These are phyloP conservation scores for Luffa acutangula DNA, from an alignment of 306 rosid species.

Conservation along the genomic window DNA sequence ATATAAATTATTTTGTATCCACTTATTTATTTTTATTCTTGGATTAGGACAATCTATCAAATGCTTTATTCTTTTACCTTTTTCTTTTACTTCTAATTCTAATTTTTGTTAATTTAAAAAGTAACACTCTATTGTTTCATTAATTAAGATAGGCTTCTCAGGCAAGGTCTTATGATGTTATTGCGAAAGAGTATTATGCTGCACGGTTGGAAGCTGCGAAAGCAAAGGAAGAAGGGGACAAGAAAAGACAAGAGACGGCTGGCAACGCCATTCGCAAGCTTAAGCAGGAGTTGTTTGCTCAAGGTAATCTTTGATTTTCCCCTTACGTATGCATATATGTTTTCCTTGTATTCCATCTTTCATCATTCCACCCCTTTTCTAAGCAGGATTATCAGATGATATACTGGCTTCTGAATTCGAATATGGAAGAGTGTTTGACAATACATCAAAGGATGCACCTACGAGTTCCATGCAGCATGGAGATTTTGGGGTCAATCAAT, in stretches of 20 bases:
- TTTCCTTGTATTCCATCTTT: not conserved
- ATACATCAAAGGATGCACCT: conserved; percentile 27
- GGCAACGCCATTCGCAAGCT: conserved; percentile 60
- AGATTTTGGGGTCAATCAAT: conserved; percentile 15
- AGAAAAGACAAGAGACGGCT: conserved; percentile 65
- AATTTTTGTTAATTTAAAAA: not conserved
- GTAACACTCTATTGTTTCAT: conserved; percentile 14
- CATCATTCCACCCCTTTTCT: conserved; percentile 15
- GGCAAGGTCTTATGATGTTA: conserved; percentile 64
- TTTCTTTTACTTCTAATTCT: not conserved
- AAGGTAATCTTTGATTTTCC: conserved; percentile 35
- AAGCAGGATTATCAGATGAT: conserved; percentile 66
- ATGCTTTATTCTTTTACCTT: not conserved
- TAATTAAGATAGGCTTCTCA: conserved; percentile 30
- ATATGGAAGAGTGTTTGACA: conserved; percentile 37
- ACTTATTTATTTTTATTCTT: not conserved
- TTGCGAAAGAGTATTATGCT: conserved; percentile 66
- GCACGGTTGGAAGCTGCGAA: conserved; percentile 72
- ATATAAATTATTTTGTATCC: not conserved
- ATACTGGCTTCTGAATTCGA: conserved; percentile 49
- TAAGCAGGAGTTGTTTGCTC: conserved; percentile 65
- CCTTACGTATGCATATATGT: not conserved
- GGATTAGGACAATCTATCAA: not conserved
- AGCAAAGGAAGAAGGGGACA: conserved; percentile 67
- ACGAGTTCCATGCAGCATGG: conserved; percentile 21